Evolutionary conservation across 176 grass and related monocot genomes (phyloP).

Genomic region (Oryza nivara): DNA sequence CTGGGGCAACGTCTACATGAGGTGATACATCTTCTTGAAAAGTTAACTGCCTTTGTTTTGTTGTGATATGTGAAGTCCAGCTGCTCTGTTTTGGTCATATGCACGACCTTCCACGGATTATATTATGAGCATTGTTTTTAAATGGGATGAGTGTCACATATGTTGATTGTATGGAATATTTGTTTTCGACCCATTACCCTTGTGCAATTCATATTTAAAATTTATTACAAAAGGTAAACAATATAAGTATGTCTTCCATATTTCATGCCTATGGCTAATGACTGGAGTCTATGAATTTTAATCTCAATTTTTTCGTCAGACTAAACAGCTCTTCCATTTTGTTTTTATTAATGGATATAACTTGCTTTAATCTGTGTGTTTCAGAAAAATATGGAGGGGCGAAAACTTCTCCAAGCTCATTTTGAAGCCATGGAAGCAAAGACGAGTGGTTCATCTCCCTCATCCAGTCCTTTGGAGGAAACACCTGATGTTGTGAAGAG

Average conservation of each 20-base stretch:
- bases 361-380: slow-evolving; percentile 29
- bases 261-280: not conserved
- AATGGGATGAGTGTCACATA: slow-evolving; percentile 6
- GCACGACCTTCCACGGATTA: not conserved
- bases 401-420: slow-evolving; percentile 66
- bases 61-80: slow-evolving; percentile 21
- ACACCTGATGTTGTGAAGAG: slow-evolving; percentile 44
- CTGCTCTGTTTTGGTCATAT: not conserved
- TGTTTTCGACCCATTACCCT: not conserved
- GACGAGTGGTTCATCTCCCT: slow-evolving; percentile 50
- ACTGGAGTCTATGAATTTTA: slow-evolving; percentile 8
- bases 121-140: slow-evolving; percentile 23
- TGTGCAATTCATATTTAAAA: slow-evolving; percentile 22
- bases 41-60: not conserved
- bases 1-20: slow-evolving; percentile 68
- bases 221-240: not conserved
- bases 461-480: slow-evolving; percentile 60
- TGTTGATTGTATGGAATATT: slow-evolving; percentile 11
- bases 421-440: slow-evolving; percentile 59
- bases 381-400: slow-evolving; percentile 61
- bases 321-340: not conserved
- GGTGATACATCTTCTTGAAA: slow-evolving; percentile 42
- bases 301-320: slow-evolving; percentile 29
- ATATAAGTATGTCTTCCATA: not conserved
- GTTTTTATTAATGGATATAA: slow-evolving; percentile 26